These are phyloP conservation scores for Verticillium klebahnii DNA, from an alignment of 2,329 filamentous ascomycete species.

Conservation along the genomic window DNA sequence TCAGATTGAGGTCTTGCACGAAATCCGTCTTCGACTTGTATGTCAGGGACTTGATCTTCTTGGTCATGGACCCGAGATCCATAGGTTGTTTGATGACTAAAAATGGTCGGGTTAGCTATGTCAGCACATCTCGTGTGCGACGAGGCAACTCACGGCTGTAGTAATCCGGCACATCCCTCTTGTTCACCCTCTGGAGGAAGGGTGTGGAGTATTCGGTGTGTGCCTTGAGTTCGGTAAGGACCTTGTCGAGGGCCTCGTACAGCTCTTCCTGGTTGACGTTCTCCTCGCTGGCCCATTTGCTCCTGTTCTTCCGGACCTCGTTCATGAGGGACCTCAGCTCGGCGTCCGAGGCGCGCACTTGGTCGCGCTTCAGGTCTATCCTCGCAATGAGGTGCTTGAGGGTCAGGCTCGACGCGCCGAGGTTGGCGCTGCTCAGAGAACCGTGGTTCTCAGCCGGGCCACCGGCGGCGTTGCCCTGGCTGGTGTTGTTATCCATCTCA, in stretches of 20 bases:
- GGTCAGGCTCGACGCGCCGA: conserved; percentile 92
- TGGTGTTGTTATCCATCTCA: conserved; percentile 73
- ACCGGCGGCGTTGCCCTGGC: conserved; percentile 43
- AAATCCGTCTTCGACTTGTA: conserved; percentile 94
- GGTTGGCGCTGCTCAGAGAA: conserved; percentile 85
- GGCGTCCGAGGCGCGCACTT: conserved; percentile 87
- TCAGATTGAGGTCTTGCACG: conserved; percentile 85
- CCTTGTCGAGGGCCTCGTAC: conserved; percentile 95
- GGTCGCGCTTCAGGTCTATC: conserved; percentile 87
- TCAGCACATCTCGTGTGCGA: background rate
- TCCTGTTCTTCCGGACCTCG: conserved; percentile 94
- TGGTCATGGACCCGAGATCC: conserved; percentile 97
- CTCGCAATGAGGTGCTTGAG: conserved; percentile 95
- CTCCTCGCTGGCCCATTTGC: conserved; percentile 98
- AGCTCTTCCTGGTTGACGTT: conserved; percentile 96
- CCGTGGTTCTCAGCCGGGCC: conserved; percentile 67
- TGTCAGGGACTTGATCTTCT: conserved; percentile 78
- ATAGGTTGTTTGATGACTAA: conserved; percentile 93
- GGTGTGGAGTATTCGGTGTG: conserved; percentile 97
- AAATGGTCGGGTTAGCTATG: conserved; percentile 16
- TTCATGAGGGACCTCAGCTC: conserved; percentile 92
- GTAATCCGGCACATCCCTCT: conserved; percentile 94
- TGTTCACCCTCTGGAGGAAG: conserved; percentile 91
- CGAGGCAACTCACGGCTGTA: conserved; percentile 65
- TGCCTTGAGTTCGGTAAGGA: conserved; percentile 92